phyloP scores from a whole-genome alignment of 164 flowering plant species.

The Euptelea pleiosperma region DNA sequence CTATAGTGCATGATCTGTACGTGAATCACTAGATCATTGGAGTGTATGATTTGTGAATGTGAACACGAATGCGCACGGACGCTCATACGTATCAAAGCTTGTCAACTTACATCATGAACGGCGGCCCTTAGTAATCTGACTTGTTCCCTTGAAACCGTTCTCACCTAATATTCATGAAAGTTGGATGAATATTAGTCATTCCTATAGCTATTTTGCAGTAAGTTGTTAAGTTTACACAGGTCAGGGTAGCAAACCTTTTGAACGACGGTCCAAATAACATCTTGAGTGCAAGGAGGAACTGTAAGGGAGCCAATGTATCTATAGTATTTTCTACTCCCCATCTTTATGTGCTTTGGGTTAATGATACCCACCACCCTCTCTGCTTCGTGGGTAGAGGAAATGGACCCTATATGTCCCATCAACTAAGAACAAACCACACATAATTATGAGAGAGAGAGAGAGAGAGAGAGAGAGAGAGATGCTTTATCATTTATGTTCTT shows the following conservation, averaged over 20 bases:
- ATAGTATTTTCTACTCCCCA: no score
- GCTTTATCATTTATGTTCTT: no score
- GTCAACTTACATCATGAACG: constrained; percentile 46
- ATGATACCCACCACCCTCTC: constrained; percentile 19
- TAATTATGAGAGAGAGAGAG: not conserved
- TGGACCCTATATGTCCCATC: constrained; percentile 13
- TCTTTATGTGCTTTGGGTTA: constrained; percentile 25
- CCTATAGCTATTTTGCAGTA: no score
- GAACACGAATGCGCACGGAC: no score
- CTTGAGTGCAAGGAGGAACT: constrained; percentile 44
- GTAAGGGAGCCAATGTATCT: no score
- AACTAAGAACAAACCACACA: constrained; percentile 15
- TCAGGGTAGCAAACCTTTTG: no score
- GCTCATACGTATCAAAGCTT: no score
- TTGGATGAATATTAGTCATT: not conserved
- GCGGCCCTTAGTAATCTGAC: no score
- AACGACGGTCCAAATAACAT: constrained; percentile 45
- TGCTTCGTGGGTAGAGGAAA: constrained; percentile 12
- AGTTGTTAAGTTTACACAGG: no score
- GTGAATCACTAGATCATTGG: not conserved
- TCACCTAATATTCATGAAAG: constrained; percentile 21
- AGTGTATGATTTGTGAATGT: not conserved
- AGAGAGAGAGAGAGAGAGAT: not conserved
- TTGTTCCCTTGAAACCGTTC: no score
- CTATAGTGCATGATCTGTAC: no score